phyloP scores from a whole-genome alignment of 2,329 filamentous ascomycete genomes.

The Colletotrichum sp. region DNA sequence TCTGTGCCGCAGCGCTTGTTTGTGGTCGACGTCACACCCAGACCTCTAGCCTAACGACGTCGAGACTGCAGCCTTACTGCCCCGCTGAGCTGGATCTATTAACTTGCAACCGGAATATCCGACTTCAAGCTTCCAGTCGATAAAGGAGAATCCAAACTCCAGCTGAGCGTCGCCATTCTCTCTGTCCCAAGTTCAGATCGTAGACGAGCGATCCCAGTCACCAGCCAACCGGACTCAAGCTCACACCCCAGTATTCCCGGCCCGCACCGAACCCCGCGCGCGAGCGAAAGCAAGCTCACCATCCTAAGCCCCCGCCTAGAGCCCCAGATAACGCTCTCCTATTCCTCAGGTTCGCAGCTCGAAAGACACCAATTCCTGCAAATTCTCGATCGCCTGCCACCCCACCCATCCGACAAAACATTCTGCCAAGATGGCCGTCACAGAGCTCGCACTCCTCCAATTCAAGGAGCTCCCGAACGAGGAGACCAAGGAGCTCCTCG shows the following conservation, averaged over 20 bases:
- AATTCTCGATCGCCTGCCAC: background rate
- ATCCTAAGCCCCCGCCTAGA: background rate
- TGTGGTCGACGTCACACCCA: conserved; percentile 8
- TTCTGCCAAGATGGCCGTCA: conserved; percentile 36
- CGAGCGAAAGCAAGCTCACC: background rate
- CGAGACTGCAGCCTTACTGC: background rate
- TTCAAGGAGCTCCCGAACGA: conserved; percentile 31
- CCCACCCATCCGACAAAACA: background rate
- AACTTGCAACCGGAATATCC: background rate
- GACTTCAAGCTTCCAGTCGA: background rate
- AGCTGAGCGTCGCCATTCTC: background rate
- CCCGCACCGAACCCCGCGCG: conserved; percentile 16
- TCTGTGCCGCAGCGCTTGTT: conserved; percentile 9
- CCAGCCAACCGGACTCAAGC: background rate
- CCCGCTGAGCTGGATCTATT: background rate
- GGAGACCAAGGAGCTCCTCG: conserved; percentile 36
- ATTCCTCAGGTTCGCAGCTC: background rate
- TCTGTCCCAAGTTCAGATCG: background rate
- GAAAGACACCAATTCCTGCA: background rate
- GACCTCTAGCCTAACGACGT: background rate
- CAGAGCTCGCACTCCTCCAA: conserved; percentile 43
- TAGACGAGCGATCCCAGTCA: background rate
- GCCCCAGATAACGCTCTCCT: background rate
- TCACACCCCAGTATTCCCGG: background rate
- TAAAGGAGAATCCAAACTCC: background rate